Evolutionary conservation across 192 early-diverging fungal genomes (phyloP).

Genomic region (Jimgerdemannia flammicorona): DNA sequence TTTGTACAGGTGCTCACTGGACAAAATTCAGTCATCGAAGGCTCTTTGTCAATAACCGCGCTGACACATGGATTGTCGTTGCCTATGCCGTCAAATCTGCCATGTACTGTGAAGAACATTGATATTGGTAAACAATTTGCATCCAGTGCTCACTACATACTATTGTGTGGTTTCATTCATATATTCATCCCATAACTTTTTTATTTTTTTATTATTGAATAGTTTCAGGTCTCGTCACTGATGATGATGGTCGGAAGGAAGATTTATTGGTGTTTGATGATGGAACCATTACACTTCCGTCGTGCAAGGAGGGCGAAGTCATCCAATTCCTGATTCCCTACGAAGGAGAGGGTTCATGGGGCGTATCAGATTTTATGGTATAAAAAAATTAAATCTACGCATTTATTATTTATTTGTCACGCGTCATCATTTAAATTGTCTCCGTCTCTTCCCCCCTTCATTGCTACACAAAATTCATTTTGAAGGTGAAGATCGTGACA

Average conservation of each 20-base stretch:
- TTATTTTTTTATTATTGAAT: slow-evolving; percentile 6
- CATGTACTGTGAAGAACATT: slow-evolving; percentile 15
- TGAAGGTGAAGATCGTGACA: slow-evolving; percentile 42
- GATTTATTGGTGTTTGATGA: slow-evolving; percentile 31
- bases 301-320: slow-evolving; percentile 24
- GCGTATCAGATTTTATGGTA: slow-evolving; percentile 34
- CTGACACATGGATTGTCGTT: slow-evolving; percentile 32
- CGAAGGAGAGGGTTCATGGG: slow-evolving; percentile 25
- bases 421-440: background rate
- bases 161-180: background rate
- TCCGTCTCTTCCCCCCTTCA: background rate
- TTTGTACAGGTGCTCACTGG: slow-evolving; percentile 25
- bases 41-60: slow-evolving; percentile 25
- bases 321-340: slow-evolving; percentile 44
- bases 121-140: background rate
- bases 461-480: background rate
- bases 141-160: background rate
- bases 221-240: background rate
- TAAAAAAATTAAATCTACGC: background rate
- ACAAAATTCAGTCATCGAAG: slow-evolving; percentile 8
- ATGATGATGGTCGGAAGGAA: slow-evolving; percentile 16
- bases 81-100: slow-evolving; percentile 8
- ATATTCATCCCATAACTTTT: background rate
- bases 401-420: no score
- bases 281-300: slow-evolving; percentile 36